Percentiles rank a stretch among this genome's conserved stretches.
Conservation (phyloP, 345 rosid species). For the Rhizophora apiculata region DNA sequence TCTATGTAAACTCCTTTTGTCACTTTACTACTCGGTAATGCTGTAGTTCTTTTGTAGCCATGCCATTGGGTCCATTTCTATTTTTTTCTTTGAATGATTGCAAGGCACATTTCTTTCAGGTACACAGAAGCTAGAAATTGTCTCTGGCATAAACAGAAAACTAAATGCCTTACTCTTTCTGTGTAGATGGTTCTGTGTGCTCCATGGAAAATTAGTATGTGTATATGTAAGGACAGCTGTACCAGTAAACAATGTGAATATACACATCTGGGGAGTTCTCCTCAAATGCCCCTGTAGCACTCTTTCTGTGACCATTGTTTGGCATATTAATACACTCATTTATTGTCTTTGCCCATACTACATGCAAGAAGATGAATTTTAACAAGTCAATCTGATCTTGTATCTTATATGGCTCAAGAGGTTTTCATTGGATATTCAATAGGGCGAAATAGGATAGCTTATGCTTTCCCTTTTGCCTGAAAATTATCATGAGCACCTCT, state of each 20-base stretch:
- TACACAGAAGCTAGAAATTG: background rate
- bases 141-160: background rate
- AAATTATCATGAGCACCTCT: no score
- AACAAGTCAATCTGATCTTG: background rate
- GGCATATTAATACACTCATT: background rate
- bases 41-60: background rate
- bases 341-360: background rate
- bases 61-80: background rate
- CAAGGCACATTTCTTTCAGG: background rate
- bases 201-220: background rate
- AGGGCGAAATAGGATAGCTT: background rate
- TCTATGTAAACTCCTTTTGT: constrained; percentile 6
- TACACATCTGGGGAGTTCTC: background rate
- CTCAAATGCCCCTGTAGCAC: background rate
- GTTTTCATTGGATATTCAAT: no score
- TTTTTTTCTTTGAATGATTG: background rate
- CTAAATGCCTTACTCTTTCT: background rate
- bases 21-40: background rate
- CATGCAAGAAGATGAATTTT: background rate
- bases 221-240: background rate
- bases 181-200: background rate
- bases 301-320: background rate
- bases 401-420: background rate
- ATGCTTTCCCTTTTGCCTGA: background rate
- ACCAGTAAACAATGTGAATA: background rate